Evolutionary conservation across 2,329 filamentous ascomycete genomes (phyloP).

Genomic region (Colletotrichum lentis): DNA sequence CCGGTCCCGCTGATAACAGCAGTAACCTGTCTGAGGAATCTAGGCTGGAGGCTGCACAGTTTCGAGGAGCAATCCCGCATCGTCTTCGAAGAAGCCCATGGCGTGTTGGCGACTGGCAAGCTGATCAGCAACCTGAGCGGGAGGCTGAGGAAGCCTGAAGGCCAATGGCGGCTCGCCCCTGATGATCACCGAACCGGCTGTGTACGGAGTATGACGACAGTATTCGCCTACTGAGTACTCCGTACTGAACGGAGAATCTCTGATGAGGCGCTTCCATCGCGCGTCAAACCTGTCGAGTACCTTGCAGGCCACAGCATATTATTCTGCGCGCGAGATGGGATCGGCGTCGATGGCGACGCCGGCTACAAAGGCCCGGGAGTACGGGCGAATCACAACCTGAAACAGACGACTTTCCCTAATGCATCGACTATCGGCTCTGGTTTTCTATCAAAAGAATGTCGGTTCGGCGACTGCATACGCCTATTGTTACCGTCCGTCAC

Average conservation of each 20-base stretch:
- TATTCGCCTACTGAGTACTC: too few relatives aligned
- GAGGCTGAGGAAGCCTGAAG: slow-evolving; percentile 15
- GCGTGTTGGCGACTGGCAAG: not conserved
- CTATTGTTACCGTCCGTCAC: not conserved
- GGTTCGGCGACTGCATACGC: not conserved
- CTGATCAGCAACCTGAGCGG: not conserved
- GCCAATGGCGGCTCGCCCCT: slow-evolving; percentile 14
- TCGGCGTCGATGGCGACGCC: slow-evolving; percentile 3
- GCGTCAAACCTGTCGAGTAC: not conserved
- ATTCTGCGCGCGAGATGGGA: not conserved
- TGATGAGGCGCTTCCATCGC: not conserved
- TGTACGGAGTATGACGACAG: not conserved
- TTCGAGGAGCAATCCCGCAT: not conserved
- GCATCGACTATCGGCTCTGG: not conserved
- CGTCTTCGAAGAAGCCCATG: not conserved
- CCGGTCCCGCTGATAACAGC: not conserved
- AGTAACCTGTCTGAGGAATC: too few relatives aligned
- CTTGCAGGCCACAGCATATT: not conserved
- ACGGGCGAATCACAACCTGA: slow-evolving; percentile 8
- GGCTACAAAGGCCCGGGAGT: slow-evolving; percentile 2
- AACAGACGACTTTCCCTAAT: slow-evolving; percentile 1
- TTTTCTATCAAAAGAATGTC: too few relatives aligned
- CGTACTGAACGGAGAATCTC: not conserved
- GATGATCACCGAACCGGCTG: slow-evolving; percentile 18
- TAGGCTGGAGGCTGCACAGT: not conserved